Evolutionary conservation across 2,329 filamentous ascomycete species (phyloP).

Genomic region (Saccharata proteae): DNA sequence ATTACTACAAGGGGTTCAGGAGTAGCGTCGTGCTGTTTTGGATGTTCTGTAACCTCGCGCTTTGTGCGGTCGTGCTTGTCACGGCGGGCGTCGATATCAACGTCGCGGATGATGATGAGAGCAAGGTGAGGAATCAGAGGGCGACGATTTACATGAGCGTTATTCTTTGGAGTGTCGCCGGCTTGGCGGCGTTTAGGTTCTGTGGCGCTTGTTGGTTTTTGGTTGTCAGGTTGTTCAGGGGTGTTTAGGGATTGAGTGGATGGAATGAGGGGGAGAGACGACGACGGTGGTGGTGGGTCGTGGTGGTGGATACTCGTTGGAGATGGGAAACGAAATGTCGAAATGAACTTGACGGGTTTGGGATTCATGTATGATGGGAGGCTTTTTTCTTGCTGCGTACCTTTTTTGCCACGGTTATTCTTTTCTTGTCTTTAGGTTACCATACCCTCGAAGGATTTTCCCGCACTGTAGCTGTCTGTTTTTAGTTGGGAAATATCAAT

Average conservation of each 20-base stretch:
- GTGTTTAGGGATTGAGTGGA: neutral
- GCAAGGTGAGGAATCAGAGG: conserved; percentile 37
- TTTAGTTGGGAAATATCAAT: too few species aligned
- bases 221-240: conserved; percentile 39
- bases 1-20: conserved; percentile 95
- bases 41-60: conserved; percentile 92
- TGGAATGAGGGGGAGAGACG: neutral
- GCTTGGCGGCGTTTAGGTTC: conserved; percentile 73
- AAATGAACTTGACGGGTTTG: too few species aligned
- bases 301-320: too few species aligned
- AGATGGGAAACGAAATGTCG: too few species aligned
- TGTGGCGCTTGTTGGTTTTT: conserved; percentile 85
- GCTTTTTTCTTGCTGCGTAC: too few species aligned
- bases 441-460: too few species aligned
- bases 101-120: conserved; percentile 19
- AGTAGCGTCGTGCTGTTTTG: conserved; percentile 84
- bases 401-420: too few species aligned
- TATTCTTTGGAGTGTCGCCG: conserved; percentile 82
- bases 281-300: too few species aligned
- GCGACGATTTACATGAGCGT: conserved; percentile 77
- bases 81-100: conserved; percentile 62
- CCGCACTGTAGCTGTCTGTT: too few species aligned
- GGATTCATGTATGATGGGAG: too few species aligned
- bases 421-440: too few species aligned
- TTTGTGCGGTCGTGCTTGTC: conserved; percentile 76